Evolutionary conservation across 1,284 basidiomycete species (phyloP).

Genomic region (Anthracocystis setariae): DNA sequence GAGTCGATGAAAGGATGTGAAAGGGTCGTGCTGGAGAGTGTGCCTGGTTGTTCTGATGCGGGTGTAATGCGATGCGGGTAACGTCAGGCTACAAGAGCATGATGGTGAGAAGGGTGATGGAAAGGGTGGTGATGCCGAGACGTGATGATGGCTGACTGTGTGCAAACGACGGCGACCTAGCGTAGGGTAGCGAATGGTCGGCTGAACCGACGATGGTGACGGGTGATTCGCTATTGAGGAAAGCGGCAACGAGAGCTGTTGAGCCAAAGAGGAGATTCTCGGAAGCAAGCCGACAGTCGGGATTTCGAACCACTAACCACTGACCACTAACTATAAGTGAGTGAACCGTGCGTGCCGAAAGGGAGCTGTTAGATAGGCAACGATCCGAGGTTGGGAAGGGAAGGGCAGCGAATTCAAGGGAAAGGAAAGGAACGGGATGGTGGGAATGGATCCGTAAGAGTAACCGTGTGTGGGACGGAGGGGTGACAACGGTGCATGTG

Average conservation of each 20-base stretch:
- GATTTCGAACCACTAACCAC: neutral
- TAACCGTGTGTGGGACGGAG: neutral
- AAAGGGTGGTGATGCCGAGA: conserved; percentile 4
- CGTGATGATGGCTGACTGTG: too few species aligned
- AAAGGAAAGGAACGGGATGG: conserved; percentile 5
- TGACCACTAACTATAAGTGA: neutral
- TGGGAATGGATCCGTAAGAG: neutral
- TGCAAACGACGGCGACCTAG: conserved; percentile 12
- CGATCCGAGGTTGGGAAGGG: conserved; percentile 2
- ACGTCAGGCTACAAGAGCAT: conserved; percentile 25
- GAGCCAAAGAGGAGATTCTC: neutral
- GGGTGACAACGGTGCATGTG: conserved; percentile 14
- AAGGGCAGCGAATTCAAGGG: too few species aligned
- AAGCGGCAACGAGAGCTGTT: neutral
- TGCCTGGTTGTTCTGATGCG: neutral
- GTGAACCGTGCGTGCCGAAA: conserved; percentile 8
- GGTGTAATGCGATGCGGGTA: conserved; percentile 1
- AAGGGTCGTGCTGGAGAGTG: too few species aligned
- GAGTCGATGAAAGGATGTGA: neutral
- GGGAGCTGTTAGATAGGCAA: conserved; percentile 1
- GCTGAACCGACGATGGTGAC: conserved; percentile 14
- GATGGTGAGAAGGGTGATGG: conserved; percentile 8
- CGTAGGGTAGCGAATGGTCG: conserved; percentile 5
- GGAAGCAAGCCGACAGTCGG: conserved; percentile 20
- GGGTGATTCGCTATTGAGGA: neutral